These are phyloP conservation scores for Raphanus hybrid DNA, from an alignment of 441 rosid species.

Conservation along the genomic window DNA sequence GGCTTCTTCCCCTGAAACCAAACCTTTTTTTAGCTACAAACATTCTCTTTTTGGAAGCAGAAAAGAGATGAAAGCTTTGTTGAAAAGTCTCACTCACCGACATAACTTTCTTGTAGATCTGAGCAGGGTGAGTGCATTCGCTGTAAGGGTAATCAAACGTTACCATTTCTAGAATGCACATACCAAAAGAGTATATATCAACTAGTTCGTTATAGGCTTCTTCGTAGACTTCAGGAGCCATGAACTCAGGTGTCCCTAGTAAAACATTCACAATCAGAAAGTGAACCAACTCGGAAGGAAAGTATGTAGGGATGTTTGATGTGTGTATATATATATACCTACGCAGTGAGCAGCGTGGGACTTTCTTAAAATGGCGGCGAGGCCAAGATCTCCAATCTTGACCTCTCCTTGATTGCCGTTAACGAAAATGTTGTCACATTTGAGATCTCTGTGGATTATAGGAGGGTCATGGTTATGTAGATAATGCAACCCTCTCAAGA, in stretches of 20 bases:
- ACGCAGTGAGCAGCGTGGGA: slow-evolving; percentile 95
- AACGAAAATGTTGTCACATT: slow-evolving; percentile 93
- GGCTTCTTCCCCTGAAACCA: slow-evolving; percentile 89
- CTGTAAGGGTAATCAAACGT: slow-evolving; percentile 95
- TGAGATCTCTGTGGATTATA: slow-evolving; percentile 96
- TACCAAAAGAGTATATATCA: slow-evolving; percentile 94
- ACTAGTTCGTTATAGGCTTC: slow-evolving; percentile 93
- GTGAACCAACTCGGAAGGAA: too few species aligned
- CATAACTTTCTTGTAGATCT: slow-evolving; percentile 95
- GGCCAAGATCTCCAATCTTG: slow-evolving; percentile 98
- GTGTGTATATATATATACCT: slow-evolving; percentile 50
- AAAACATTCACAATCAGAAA: too few species aligned
- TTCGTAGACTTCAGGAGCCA: slow-evolving; percentile 98
- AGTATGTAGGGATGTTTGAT: too few species aligned
- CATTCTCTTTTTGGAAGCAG: slow-evolving; percentile 10
- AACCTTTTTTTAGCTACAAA: neutral
- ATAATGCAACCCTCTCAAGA: slow-evolving; percentile 87
- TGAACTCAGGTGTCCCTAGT: slow-evolving; percentile 73
- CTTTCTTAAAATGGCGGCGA: slow-evolving; percentile 89
- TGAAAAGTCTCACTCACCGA: slow-evolving; percentile 60
- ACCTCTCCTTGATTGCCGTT: slow-evolving; percentile 98
- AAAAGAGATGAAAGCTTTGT: slow-evolving; percentile 8
- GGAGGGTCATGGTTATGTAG: slow-evolving; percentile 94
- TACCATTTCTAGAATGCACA: slow-evolving; percentile 97
- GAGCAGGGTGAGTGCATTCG: slow-evolving; percentile 90